phyloP scores from a whole-genome alignment of 2,329 filamentous ascomycete species.

The Monosporascus sp. region DNA sequence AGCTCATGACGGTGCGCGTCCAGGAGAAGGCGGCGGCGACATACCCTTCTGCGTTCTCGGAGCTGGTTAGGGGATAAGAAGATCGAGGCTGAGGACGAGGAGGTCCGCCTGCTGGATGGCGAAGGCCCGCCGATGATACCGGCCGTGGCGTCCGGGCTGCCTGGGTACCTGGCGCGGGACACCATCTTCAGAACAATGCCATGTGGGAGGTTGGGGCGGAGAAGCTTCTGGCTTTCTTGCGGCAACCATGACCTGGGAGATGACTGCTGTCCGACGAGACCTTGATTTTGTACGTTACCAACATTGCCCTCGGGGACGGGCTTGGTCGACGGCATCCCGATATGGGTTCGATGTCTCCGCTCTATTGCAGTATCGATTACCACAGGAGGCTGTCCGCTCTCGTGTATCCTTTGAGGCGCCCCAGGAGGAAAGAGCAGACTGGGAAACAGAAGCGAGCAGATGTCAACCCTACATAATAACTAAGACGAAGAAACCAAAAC shows the following conservation, averaged over 20 bases:
- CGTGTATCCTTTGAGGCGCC: too few relatives aligned
- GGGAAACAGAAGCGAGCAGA: too few relatives aligned
- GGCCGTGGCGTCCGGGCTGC: conserved; percentile 35
- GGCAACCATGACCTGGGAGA: conserved; percentile 18
- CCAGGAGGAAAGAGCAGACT: too few relatives aligned
- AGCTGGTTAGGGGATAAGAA: conserved; percentile 25
- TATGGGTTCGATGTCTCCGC: too few relatives aligned
- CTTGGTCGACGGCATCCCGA: too few relatives aligned
- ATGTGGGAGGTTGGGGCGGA: conserved; percentile 42
- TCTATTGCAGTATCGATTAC: too few relatives aligned
- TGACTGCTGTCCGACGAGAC: too few relatives aligned
- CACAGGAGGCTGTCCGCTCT: too few relatives aligned
- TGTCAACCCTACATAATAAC: too few relatives aligned
- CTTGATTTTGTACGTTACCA: too few relatives aligned
- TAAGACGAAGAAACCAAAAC: too few relatives aligned
- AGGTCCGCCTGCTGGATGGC: conserved; percentile 9
- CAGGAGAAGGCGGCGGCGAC: conserved; percentile 32
- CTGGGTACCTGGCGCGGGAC: conserved; percentile 39
- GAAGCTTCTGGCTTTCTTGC: conserved; percentile 38
- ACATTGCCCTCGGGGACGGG: too few relatives aligned
- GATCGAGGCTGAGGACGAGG: conserved; percentile 18
- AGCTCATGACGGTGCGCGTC: conserved; percentile 33
- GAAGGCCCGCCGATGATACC: conserved; percentile 20
- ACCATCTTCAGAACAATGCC: conserved; percentile 50
- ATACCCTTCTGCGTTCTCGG: conserved; percentile 29